phyloP scores from a whole-genome alignment of 2,329 filamentous ascomycete species.

The Pyrenophora graminea region DNA sequence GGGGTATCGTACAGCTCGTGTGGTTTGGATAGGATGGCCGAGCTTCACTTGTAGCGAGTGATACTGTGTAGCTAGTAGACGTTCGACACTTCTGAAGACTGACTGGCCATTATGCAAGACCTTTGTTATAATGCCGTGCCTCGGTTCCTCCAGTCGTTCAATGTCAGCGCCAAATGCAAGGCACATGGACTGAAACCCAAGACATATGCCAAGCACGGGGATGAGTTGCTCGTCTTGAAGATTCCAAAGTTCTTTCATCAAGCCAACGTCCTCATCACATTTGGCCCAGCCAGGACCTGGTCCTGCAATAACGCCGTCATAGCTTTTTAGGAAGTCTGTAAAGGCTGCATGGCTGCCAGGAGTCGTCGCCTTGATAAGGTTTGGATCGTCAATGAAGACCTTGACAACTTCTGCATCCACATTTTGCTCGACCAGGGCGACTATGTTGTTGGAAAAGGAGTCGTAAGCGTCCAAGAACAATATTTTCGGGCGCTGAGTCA shows the following conservation, averaged over 20 bases:
- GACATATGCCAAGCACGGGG: constrained; percentile 84
- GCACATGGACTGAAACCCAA: constrained; percentile 85
- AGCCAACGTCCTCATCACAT: constrained; percentile 74
- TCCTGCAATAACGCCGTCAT: constrained; percentile 85
- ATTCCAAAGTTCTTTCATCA: constrained; percentile 77
- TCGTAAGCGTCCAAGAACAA: constrained; percentile 96
- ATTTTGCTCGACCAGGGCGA: constrained; percentile 74
- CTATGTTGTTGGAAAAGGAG: constrained; percentile 95
- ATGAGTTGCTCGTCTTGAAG: constrained; percentile 63
- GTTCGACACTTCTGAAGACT: constrained; percentile 66
- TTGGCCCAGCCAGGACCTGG: constrained; percentile 86
- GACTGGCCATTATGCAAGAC: constrained; percentile 65
- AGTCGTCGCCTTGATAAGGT: constrained; percentile 4
- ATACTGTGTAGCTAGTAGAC: constrained; percentile 75
- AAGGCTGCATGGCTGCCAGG: constrained; percentile 39
- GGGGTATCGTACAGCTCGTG: constrained; percentile 43
- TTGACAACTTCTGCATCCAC: constrained; percentile 71
- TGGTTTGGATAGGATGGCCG: constrained; percentile 34
- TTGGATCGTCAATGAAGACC: constrained; percentile 66
- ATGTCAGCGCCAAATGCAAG: constrained; percentile 69
- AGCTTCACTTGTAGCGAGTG: constrained; percentile 64
- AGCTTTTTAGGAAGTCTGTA: constrained; percentile 57
- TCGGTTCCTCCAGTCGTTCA: constrained; percentile 68
- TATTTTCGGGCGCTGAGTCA: constrained; percentile 55
- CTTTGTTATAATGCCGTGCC: constrained; percentile 78